Conservation (phyloP, 2,329 filamentous ascomycete genomes). For the Aureobasidium sp. region DNA sequence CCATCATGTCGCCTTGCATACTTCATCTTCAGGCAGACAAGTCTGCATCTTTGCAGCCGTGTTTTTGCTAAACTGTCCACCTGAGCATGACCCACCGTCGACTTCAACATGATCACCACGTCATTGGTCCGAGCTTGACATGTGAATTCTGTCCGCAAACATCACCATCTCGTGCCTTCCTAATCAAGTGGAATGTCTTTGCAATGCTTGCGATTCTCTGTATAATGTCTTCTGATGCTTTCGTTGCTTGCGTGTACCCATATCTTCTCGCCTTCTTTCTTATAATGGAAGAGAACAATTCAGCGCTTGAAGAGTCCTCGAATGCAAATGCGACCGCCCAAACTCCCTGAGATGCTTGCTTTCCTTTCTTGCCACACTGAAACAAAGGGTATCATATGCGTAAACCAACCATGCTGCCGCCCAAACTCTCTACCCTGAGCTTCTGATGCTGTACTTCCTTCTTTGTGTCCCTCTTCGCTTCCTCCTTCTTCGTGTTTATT, state of each 20-base stretch:
- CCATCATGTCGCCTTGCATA: background rate
- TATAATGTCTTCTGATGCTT: background rate
- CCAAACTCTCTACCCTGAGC: background rate
- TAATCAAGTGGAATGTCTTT: background rate
- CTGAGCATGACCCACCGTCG: constrained; percentile 1
- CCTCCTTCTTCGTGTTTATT: background rate
- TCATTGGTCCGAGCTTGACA: constrained; percentile 1
- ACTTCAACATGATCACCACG: background rate
- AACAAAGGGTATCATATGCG: constrained; percentile 4
- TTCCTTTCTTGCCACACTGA: background rate
- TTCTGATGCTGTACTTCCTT: background rate
- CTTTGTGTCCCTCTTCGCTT: background rate
- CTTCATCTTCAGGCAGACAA: background rate
- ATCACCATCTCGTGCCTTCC: background rate
- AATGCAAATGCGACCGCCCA: constrained; percentile 5
- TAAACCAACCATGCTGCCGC: background rate
- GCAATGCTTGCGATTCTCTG: background rate
- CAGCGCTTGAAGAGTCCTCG: constrained; percentile 5
- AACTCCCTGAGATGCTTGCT: constrained; percentile 1
- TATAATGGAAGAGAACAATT: background rate
- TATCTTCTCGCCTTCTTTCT: background rate
- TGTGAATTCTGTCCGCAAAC: background rate
- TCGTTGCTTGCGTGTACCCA: background rate
- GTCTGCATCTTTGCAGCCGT: background rate
- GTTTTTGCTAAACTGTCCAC: background rate